These are phyloP conservation scores for Suillus hirtellus DNA, from an alignment of 768 basidiomycete genomes.

Conservation along the genomic window DNA sequence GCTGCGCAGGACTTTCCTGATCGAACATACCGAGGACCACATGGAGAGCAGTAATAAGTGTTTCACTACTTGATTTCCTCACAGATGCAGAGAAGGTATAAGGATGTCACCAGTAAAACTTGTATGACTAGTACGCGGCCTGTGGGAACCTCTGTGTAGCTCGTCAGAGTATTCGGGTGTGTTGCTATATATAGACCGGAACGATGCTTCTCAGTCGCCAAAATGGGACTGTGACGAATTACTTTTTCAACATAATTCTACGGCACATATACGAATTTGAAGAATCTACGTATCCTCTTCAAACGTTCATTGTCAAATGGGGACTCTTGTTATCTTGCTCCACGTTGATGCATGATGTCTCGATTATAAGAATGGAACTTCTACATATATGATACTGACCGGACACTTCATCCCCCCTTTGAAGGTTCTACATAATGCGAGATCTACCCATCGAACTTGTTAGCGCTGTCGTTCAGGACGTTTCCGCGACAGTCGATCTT, in stretches of 20 bases:
- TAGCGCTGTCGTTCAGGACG: conserved; percentile 22
- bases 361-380: not conserved
- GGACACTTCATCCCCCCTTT: not conserved
- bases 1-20: not conserved
- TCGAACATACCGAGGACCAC: too few relatives aligned
- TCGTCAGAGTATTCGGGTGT: not conserved
- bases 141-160: not conserved
- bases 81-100: not conserved
- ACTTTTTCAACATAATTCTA: too few relatives aligned
- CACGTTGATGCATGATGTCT: not conserved
- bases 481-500: conserved; percentile 26
- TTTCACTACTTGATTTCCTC: not conserved
- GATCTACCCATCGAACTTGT: conserved; percentile 30
- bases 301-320: not conserved
- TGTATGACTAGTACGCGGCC: not conserved
- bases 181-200: not conserved
- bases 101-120: not conserved
- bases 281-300: not conserved
- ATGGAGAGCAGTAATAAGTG: not conserved
- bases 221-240: not conserved
- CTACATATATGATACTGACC: not conserved
- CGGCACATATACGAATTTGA: not conserved
- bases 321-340: not conserved
- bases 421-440: conserved; percentile 18
- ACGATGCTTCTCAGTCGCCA: not conserved